These are phyloP conservation scores for Neurospora hispaniola DNA, from an alignment of 495 filamentous ascomycete species.

Conservation along the genomic window DNA sequence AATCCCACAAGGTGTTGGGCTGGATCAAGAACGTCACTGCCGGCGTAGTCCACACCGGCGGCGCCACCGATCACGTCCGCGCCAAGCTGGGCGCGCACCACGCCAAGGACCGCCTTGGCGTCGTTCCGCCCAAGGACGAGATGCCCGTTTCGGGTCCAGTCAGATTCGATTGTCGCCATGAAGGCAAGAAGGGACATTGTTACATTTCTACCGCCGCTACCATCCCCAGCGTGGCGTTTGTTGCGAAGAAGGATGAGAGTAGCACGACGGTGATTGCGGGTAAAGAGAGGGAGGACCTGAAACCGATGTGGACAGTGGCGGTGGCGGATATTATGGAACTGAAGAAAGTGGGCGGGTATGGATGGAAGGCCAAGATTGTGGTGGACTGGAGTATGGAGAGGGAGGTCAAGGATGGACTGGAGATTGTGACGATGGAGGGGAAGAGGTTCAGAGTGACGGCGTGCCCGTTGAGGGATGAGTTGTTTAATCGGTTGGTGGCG, in stretches of 20 bases:
- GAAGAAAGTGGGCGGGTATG: slow-evolving; percentile 73
- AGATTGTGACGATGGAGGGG: slow-evolving; percentile 49
- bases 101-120: slow-evolving; percentile 62
- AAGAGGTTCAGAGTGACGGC: slow-evolving; percentile 56
- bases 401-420: slow-evolving; percentile 68
- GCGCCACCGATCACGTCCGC: slow-evolving; percentile 57
- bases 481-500: slow-evolving; percentile 77
- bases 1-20: slow-evolving; percentile 45
- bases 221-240: slow-evolving; percentile 51
- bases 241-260: slow-evolving; percentile 24
- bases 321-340: slow-evolving; percentile 50
- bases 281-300: slow-evolving; percentile 39
- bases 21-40: slow-evolving; percentile 64
- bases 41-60: slow-evolving; percentile 53
- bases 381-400: slow-evolving; percentile 71
- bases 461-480: slow-evolving; percentile 63
- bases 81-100: slow-evolving; percentile 55
- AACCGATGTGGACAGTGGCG: slow-evolving; percentile 43
- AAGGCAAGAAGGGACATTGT: slow-evolving; percentile 61
- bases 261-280: slow-evolving; percentile 29
- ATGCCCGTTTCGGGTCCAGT: slow-evolving; percentile 50
- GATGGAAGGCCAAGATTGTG: slow-evolving; percentile 81
- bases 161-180: slow-evolving; percentile 61
- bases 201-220: slow-evolving; percentile 55
- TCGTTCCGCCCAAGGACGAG: slow-evolving; percentile 42